Percentiles rank a stretch among this genome's conserved stretches.
Evolutionary conservation across 2,329 filamentous ascomycete species (phyloP).

Genomic region (Aaosphaeria pasadenensis): DNA sequence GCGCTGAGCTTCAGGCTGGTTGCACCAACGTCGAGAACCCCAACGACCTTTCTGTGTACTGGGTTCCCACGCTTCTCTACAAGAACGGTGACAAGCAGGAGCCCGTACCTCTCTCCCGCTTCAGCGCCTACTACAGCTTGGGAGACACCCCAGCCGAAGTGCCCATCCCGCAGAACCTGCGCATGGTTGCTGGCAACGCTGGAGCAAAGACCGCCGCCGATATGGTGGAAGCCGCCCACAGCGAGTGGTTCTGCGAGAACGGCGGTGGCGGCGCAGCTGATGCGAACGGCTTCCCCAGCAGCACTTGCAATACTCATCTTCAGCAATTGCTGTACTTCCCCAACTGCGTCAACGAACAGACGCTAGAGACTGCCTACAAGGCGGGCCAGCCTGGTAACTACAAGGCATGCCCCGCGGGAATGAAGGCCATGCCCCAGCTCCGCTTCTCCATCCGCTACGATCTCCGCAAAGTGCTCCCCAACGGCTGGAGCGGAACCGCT

Average conservation of each 20-base stretch:
- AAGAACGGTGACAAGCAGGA: slow-evolving; percentile 34
- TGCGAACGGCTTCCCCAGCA: slow-evolving; percentile 27
- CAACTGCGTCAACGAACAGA: slow-evolving; percentile 41
- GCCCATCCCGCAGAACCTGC: slow-evolving; percentile 44
- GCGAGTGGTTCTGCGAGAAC: slow-evolving; percentile 27
- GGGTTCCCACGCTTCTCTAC: slow-evolving; percentile 44
- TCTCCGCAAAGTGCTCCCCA: slow-evolving; percentile 41
- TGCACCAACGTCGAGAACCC: slow-evolving; percentile 47
- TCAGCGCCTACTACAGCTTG: slow-evolving; percentile 49
- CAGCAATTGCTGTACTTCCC: slow-evolving; percentile 47
- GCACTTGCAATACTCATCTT: slow-evolving; percentile 43
- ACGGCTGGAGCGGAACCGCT: slow-evolving; percentile 45
- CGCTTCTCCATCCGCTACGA: slow-evolving; percentile 50
- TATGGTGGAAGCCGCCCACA: slow-evolving; percentile 20
- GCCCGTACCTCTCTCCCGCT: slow-evolving; percentile 33
- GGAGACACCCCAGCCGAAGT: slow-evolving; percentile 42
- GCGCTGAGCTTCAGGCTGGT: slow-evolving; percentile 40
- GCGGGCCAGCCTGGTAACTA: slow-evolving; percentile 21
- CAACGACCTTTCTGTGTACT: slow-evolving; percentile 49
- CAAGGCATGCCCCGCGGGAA: slow-evolving; percentile 43
- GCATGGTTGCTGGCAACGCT: slow-evolving; percentile 42
- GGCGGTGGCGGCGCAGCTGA: slow-evolving; percentile 13
- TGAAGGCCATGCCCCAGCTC: slow-evolving; percentile 48
- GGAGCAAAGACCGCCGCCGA: slow-evolving; percentile 25
- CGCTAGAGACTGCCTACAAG: slow-evolving; percentile 37